Conservation (phyloP, 2,329 filamentous ascomycete genomes). For the Coniochaeta hoffmannii region DNA sequence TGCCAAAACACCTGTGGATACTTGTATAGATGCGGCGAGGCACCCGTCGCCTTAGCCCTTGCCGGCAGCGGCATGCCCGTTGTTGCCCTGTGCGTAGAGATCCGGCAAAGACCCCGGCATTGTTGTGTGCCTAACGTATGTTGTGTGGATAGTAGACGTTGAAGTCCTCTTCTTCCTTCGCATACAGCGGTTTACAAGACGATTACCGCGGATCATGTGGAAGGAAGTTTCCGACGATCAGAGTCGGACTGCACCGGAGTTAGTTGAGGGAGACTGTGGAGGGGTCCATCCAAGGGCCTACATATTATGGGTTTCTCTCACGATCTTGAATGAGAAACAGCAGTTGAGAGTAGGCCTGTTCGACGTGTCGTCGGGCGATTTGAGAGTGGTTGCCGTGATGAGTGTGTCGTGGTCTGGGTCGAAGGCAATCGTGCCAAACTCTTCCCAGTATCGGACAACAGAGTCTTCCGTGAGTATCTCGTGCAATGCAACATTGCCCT, state of each 20-base stretch:
- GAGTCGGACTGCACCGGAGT: slow-evolving; percentile 59
- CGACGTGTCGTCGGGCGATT: slow-evolving; percentile 66
- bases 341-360: slow-evolving; percentile 74
- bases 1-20: too few species aligned
- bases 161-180: background rate
- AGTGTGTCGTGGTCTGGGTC: slow-evolving; percentile 91
- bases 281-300: slow-evolving; percentile 38
- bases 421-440: slow-evolving; percentile 96
- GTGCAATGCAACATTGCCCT: slow-evolving; percentile 93
- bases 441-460: slow-evolving; percentile 96
- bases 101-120: background rate
- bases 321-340: slow-evolving; percentile 96
- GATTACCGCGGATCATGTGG: slow-evolving; percentile 60
- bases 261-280: slow-evolving; percentile 11
- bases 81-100: background rate
- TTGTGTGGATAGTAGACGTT: too few species aligned
- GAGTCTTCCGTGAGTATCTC: slow-evolving; percentile 95
- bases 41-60: too few species aligned
- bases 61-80: too few species aligned
- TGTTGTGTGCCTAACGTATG: background rate
- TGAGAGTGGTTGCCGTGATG: slow-evolving; percentile 85
- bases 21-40: too few species aligned
- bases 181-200: background rate
- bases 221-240: slow-evolving; percentile 96
- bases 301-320: slow-evolving; percentile 94